Percentiles rank a stretch among this genome's conserved stretches.
Evolutionary conservation across 441 rosid genomes (phyloP).

Genomic region (Erysimum cheiri): DNA sequence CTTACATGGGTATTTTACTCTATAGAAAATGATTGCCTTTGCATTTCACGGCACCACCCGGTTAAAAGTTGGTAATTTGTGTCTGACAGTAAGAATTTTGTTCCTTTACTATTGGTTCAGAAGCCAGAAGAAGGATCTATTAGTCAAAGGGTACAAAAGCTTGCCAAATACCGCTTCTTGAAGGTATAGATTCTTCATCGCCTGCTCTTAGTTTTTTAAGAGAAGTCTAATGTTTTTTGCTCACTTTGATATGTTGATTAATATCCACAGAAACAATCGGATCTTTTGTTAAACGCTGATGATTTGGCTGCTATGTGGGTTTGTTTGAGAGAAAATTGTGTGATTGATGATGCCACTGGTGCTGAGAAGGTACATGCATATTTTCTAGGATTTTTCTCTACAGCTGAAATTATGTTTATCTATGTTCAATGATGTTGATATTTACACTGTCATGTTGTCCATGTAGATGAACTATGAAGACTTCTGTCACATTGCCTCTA

Average conservation of each 20-base stretch:
- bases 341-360: constrained; percentile 95
- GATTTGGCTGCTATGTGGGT: constrained; percentile 99
- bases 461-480: too few species aligned
- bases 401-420: constrained; percentile 18
- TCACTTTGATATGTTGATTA: constrained; percentile 31
- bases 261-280: constrained; percentile 90
- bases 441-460: too few species aligned
- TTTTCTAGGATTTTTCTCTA: neutral
- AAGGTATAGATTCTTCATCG: constrained; percentile 54
- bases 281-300: constrained; percentile 91
- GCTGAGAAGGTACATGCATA: constrained; percentile 82
- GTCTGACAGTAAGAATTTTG: neutral
- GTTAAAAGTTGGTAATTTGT: neutral
- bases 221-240: constrained; percentile 18
- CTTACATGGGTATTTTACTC: constrained; percentile 27
- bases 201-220: constrained; percentile 15
- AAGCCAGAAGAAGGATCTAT: constrained; percentile 99
- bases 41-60: neutral
- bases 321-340: constrained; percentile 98
- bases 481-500: too few species aligned
- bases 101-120: constrained; percentile 53
- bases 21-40: constrained; percentile 16
- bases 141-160: constrained; percentile 90
- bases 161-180: constrained; percentile 91
- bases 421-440: constrained; percentile 26